Base-by-base conservation (phyloP, 2,329 filamentous ascomycete species). In the Colletotrichum destructivum region DNA sequence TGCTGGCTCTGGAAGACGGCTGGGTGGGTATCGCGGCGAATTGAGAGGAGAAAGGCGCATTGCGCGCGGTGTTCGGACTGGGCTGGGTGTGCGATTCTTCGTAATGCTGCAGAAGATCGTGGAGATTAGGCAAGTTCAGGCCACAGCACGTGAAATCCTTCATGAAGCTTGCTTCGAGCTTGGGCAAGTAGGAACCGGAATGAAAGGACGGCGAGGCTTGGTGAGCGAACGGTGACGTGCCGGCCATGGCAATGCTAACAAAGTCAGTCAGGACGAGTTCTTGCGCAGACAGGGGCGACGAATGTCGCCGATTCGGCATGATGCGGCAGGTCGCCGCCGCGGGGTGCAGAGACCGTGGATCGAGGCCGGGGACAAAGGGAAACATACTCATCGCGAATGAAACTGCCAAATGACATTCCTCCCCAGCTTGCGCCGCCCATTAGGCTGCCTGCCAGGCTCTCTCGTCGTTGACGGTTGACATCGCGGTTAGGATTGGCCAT, bases 141-240 rank as follows among this genome's bases (percentile, higher is more conserved):
- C 95, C 95, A 83, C 96, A 99, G 85, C 96, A 99, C 63, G 93
- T 93, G 83, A 98, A 98, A 84, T 98, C 95, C 82, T 93, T 93
- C 94, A 98, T 97, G 82, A 98, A 99, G 79, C 96, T 96, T 73
- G 96, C 96, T 83, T 99, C 96, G 79, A 98, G 91, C 82, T 98
- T 98, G 12, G 95, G 96, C 1, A 98, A 89, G 80, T 98, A 98
- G 35, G 96, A 98, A 8, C 95, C 97, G 1, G 96, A 98, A 82
- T 98, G 96, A 78, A 94, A 97, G 1, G 96, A 98, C 0, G 96
- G 94, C n/a, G 95, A 97, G 81, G 95, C 93, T 54, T 67, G 63
- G 77, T 95, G 90, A 69, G 88, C 91, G 79, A 96, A 97, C 13
- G 96, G 96, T n/a, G 96, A 98, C 21, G 95, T 98, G 78, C 96